Percentiles rank a stretch among this genome's conserved stretches.
These are phyloP conservation scores for Colletotrichum sp. DNA, from an alignment of 2,329 filamentous ascomycete genomes.

Conservation along the genomic window DNA sequence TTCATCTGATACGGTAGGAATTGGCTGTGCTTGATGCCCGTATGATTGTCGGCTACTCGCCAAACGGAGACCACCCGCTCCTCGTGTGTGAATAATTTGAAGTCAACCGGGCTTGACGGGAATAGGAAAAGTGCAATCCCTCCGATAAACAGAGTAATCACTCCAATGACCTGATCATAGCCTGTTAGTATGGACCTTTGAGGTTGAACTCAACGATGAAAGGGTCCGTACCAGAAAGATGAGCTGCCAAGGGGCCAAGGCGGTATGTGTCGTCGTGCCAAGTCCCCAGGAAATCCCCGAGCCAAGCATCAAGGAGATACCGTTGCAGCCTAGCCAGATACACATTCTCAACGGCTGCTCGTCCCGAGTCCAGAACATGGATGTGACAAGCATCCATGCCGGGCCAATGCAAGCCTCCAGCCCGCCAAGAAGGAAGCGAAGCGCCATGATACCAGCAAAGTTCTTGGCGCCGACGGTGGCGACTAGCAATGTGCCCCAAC, in stretches of 20 bases:
- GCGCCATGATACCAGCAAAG: slow-evolving; percentile 29
- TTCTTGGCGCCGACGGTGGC: slow-evolving; percentile 15
- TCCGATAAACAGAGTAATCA: not conserved
- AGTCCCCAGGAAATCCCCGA: not conserved
- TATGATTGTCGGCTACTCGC: not conserved
- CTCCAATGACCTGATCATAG: not conserved
- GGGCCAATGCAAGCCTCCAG: slow-evolving; percentile 33
- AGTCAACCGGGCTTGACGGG: not conserved
- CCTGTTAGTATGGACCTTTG: not conserved
- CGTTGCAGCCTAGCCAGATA: not conserved
- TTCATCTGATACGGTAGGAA: not conserved
- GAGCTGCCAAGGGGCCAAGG: not conserved
- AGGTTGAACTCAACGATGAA: not conserved
- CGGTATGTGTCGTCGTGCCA: not conserved
- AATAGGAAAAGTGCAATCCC: not conserved
- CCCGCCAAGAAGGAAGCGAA: slow-evolving; percentile 36
- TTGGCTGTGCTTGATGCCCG: not conserved
- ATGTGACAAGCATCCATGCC: slow-evolving; percentile 31
- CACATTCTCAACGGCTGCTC: slow-evolving; percentile 35
- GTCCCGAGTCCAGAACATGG: slow-evolving; percentile 37
- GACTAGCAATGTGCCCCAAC: not conserved
- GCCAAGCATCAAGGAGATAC: not conserved
- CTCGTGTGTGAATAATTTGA: not conserved
- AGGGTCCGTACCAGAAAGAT: not conserved
- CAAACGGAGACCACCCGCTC: not conserved